Percentiles rank a stretch among this genome's conserved stretches.
Conservation (phyloP, 2,329 filamentous ascomycete genomes). For the Bipolaris zeicola region DNA sequence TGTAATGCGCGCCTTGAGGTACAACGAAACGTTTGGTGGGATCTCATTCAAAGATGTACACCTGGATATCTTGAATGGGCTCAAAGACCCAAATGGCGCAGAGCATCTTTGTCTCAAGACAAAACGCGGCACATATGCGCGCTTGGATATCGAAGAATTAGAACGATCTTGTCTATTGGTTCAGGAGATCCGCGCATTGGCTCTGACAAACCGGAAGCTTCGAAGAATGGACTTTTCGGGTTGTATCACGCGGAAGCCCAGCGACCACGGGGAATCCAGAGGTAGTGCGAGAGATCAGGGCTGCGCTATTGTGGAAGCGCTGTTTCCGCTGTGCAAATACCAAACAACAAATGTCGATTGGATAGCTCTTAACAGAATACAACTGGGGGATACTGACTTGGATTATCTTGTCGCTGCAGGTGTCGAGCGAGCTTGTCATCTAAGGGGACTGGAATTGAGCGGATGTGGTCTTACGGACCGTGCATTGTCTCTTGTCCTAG, state of each 20-base stretch:
- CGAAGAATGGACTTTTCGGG: constrained; percentile 69
- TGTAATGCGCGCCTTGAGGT: constrained; percentile 70
- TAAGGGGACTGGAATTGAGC: constrained; percentile 71
- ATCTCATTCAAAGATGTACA: constrained; percentile 70
- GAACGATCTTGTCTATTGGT: constrained; percentile 64
- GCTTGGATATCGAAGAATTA: constrained; percentile 60
- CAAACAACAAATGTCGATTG: constrained; percentile 73
- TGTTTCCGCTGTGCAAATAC: constrained; percentile 70
- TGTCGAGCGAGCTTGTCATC: constrained; percentile 66
- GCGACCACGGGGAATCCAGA: constrained; percentile 48
- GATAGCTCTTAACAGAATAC: constrained; percentile 71
- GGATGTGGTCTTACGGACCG: constrained; percentile 65
- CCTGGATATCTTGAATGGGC: constrained; percentile 67
- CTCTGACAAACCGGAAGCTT: constrained; percentile 67
- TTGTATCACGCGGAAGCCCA: constrained; percentile 62
- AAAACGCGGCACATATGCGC: constrained; percentile 61
- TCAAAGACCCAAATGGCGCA: constrained; percentile 63
- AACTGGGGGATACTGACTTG: constrained; percentile 72
- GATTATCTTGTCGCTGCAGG: constrained; percentile 72
- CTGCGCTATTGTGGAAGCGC: constrained; percentile 71
- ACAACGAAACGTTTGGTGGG: constrained; percentile 71
- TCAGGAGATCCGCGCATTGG: constrained; percentile 71
- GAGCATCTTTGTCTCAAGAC: constrained; percentile 68
- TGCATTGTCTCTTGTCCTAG: constrained; percentile 66
- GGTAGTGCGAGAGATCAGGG: constrained; percentile 64